A percentile compares a stretch with the other conserved stretches of the same genome.
Conservation (phyloP, 768 basidiomycete species). For the Russula griseocarnosa region DNA sequence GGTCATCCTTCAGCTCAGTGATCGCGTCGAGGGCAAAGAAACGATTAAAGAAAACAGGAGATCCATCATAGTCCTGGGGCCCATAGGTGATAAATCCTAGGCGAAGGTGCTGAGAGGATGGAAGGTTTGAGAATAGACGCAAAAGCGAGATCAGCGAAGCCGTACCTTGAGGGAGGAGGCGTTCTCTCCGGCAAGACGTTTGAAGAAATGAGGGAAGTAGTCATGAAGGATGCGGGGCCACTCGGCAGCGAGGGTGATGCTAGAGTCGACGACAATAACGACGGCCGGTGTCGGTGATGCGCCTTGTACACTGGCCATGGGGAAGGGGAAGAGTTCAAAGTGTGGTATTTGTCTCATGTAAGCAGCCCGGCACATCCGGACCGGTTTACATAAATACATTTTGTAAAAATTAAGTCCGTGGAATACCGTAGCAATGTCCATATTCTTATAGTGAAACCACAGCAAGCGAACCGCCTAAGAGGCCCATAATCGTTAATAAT, state of each 20-base stretch:
- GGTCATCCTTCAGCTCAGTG: constrained; percentile 27
- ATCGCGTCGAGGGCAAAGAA: constrained; percentile 23
- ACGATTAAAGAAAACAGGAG: constrained; percentile 29
- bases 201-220: constrained; percentile 22
- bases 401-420: constrained; percentile 2
- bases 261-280: constrained; percentile 28
- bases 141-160: background rate
- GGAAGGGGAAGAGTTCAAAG: background rate
- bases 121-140: background rate
- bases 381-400: background rate
- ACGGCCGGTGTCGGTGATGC: constrained; percentile 18
- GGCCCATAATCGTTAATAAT: background rate
- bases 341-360: background rate
- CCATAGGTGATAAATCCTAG: constrained; percentile 32
- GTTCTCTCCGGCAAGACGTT: constrained; percentile 21
- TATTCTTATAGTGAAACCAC: background rate
- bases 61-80: constrained; percentile 19
- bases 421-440: background rate
- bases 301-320: constrained; percentile 16
- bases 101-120: constrained; percentile 17
- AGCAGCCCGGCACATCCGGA: background rate
- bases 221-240: constrained; percentile 23
- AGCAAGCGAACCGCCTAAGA: background rate
- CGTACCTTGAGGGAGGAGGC: constrained; percentile 5
- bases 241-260: constrained; percentile 22